Percentiles rank a stretch among this genome's conserved stretches.
Conservation (phyloP, 805 yeast species). For the Sugiyamaella smithiae region DNA sequence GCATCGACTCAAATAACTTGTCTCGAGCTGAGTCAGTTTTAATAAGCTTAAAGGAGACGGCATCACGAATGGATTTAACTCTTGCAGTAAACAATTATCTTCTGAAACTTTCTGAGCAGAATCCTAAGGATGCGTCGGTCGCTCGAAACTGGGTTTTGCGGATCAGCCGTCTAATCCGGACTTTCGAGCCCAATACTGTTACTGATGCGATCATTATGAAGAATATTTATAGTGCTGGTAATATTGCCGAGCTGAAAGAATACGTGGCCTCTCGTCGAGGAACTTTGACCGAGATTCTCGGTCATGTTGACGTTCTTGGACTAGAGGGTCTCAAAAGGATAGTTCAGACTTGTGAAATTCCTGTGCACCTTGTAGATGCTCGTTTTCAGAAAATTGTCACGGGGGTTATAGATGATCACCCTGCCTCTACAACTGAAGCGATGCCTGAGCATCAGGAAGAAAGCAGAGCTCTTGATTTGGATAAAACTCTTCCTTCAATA, state of each 20-base stretch:
- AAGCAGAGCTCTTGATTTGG: constrained; percentile 11
- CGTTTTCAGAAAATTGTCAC: constrained; percentile 13
- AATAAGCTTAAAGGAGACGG: constrained; percentile 54
- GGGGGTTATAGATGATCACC: background rate
- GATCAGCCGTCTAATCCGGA: constrained; percentile 35
- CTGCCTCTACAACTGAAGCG: background rate
- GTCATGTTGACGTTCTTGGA: constrained; percentile 54
- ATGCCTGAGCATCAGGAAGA: background rate
- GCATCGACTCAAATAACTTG: constrained; percentile 61
- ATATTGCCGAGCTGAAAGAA: constrained; percentile 17
- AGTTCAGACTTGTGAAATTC: constrained; percentile 25
- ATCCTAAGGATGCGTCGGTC: constrained; percentile 41
- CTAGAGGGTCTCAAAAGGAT: constrained; percentile 41
- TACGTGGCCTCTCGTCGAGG: constrained; percentile 17
- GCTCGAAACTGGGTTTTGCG: constrained; percentile 43
- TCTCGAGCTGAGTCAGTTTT: constrained; percentile 69
- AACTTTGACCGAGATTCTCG: constrained; percentile 35
- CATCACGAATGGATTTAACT: constrained; percentile 46
- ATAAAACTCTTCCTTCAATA: constrained; percentile 32
- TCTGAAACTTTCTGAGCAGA: constrained; percentile 39
- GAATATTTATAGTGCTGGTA: constrained; percentile 36
- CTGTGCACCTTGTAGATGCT: constrained; percentile 21
- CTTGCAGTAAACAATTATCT: constrained; percentile 70
- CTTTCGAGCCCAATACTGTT: constrained; percentile 47
- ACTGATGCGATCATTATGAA: constrained; percentile 60